Evolutionary conservation across 805 yeast genomes (phyloP).

Genomic region (Yamadazyma nakazawae): DNA sequence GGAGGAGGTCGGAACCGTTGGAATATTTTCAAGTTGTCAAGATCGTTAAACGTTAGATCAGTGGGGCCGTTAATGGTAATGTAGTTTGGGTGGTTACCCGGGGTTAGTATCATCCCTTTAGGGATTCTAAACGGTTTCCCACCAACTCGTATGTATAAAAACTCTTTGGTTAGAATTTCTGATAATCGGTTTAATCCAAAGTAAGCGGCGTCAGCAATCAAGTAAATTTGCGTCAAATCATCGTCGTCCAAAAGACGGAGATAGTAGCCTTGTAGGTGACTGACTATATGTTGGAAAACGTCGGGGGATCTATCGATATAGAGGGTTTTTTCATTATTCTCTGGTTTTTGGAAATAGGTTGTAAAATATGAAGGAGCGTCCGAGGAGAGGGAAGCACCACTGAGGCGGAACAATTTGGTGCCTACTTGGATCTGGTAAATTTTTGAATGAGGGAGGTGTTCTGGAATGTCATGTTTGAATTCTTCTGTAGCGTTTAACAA

Average conservation of each 20-base stretch:
- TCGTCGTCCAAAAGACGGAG: constrained; percentile 57
- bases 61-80: constrained; percentile 62
- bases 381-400: constrained; percentile 82
- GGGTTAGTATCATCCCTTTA: constrained; percentile 46
- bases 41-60: constrained; percentile 41
- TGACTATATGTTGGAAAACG: constrained; percentile 61
- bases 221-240: constrained; percentile 48
- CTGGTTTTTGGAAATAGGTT: constrained; percentile 49
- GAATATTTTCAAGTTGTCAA: constrained; percentile 18
- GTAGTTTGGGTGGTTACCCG: constrained; percentile 77
- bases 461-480: constrained; percentile 46
- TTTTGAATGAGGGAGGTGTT: constrained; percentile 61
- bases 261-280: constrained; percentile 80
- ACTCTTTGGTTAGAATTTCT: constrained; percentile 39
- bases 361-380: constrained; percentile 92
- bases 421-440: constrained; percentile 75
- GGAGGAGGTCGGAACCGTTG: constrained; percentile 77
- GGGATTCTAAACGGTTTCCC: constrained; percentile 58
- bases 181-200: constrained; percentile 61
- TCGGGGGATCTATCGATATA: constrained; percentile 73
- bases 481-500: constrained; percentile 20
- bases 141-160: constrained; percentile 58
- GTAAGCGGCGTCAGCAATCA: constrained; percentile 70
- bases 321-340: constrained; percentile 41
- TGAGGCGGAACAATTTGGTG: constrained; percentile 52